Percentiles rank a stretch among this genome's conserved stretches.
Conservation (phyloP, 2,329 filamentous ascomycete genomes). For the Delphinella strobiligena region DNA sequence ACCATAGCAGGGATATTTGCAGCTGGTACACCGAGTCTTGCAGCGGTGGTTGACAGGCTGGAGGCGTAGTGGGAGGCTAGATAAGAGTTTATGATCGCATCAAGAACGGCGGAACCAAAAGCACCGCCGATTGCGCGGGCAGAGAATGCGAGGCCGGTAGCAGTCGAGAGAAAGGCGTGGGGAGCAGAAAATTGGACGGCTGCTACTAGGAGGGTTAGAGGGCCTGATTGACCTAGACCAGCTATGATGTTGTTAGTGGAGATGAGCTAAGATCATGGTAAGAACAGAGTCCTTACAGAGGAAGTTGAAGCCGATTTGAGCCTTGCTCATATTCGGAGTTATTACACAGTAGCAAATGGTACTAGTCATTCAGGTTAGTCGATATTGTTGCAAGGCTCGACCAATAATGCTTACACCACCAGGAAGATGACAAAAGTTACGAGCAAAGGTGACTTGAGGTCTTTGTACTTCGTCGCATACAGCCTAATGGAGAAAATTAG, state of each 20-base stretch:
- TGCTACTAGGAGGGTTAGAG: constrained; percentile 38
- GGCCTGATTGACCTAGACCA: constrained; percentile 38
- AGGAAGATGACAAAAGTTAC: constrained; percentile 37
- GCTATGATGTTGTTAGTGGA: constrained; percentile 27
- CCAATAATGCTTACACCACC: constrained; percentile 19
- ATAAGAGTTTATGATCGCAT: constrained; percentile 41
- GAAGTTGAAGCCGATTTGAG: constrained; percentile 35
- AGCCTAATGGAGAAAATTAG: constrained; percentile 11
- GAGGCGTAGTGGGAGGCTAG: constrained; percentile 28
- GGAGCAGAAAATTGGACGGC: constrained; percentile 42
- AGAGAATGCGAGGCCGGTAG: constrained; percentile 42
- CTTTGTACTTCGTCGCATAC: constrained; percentile 38
- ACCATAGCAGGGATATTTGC: constrained; percentile 20
- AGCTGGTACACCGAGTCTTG: constrained; percentile 28
- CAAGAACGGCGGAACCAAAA: constrained; percentile 40
- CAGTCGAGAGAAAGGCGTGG: constrained; percentile 40
- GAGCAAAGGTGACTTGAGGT: constrained; percentile 36
- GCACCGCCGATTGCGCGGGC: constrained; percentile 42
- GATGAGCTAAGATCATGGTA: not conserved
- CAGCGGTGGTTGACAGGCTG: constrained; percentile 27
- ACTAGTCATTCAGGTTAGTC: constrained; percentile 7
- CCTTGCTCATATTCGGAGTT: constrained; percentile 30
- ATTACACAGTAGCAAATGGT: constrained; percentile 36
- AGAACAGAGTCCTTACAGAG: not conserved
- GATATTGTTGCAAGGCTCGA: not conserved